Base-by-base conservation (phyloP, 352 stramenopile genomes). In the Phytophthora fragariae region DNA sequence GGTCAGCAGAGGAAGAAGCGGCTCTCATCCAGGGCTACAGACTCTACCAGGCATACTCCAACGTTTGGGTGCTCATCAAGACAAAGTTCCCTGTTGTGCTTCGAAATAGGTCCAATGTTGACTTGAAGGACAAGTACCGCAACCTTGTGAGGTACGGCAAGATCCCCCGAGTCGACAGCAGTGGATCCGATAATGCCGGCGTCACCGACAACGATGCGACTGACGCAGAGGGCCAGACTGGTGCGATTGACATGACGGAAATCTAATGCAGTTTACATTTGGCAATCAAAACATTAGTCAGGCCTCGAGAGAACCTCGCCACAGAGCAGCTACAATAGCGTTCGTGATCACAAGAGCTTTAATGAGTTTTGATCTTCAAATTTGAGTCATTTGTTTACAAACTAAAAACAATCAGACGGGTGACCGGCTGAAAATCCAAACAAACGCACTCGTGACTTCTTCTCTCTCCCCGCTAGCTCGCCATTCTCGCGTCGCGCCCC, bases 121-220 rank as follows among this genome's bases (percentile, higher is more conserved):
- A 95, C 58, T 57, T 95, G 46, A 95, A 95, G 76, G 88, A 95
- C 75, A 95, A 95, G 73, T 92, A 91, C 64, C 88, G 88, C 46
- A 95, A 95, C 63, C 44, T 95, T 39, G 44, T 83, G 62, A 87
- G 81, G 59, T 81, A 80, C 33, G 72, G 76, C 61, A 81, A 75
- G 50, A 67, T 91, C 19, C 35, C 55, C 15, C 61, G 19, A 74
- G 47, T 46, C 35, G n/a, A 37, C n/a, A 24, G 21, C 5, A 35
- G 64, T 55, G 61, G 24, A 19, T 59, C 47, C 19, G 66, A 70
- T 17, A 63, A 61, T 39, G 29, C 33, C 44, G 61, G 57, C 50
- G 54, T 35, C 15, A 75, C 66, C 24, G 62, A 66, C 61, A 72
- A 71, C 41, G 72, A 73, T 47, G 62, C 17, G 24, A 72, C 69